Evolutionary conservation across 2,329 filamentous ascomycete genomes (phyloP).

Genomic region (Aspergillus sp.): DNA sequence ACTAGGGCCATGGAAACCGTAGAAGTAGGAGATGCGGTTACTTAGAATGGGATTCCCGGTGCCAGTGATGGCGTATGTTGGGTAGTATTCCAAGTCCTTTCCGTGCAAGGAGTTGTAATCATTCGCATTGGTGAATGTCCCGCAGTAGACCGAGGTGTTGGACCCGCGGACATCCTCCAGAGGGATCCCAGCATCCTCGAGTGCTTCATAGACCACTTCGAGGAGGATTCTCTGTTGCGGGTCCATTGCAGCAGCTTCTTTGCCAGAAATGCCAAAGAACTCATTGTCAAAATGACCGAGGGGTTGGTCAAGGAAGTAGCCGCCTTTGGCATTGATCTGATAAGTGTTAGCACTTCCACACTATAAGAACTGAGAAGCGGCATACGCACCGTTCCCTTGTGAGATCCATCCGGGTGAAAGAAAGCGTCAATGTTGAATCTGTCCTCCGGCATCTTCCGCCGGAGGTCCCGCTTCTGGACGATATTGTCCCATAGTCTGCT

Average conservation of each 20-base stretch:
- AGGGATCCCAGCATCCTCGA: conserved; percentile 16
- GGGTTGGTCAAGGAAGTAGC: neutral
- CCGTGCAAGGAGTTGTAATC: neutral
- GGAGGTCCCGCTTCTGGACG: neutral
- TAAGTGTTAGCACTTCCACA: neutral
- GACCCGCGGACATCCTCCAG: conserved; percentile 18
- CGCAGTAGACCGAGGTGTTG: conserved; percentile 21
- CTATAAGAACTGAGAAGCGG: neutral
- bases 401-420: conserved; percentile 4
- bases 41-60: neutral
- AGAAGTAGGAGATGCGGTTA: neutral
- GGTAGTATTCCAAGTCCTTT: neutral
- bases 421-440: conserved; percentile 6
- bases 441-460: conserved; percentile 3
- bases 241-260: conserved; percentile 32
- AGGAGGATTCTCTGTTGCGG: conserved; percentile 24
- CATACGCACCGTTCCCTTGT: conserved; percentile 5
- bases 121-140: conserved; percentile 1
- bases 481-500: conserved; percentile 5
- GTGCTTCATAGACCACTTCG: conserved; percentile 43
- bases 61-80: neutral
- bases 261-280: conserved; percentile 21
- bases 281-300: conserved; percentile 16
- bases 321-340: conserved; percentile 2
- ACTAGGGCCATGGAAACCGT: neutral